phyloP scores from a whole-genome alignment of 768 basidiomycete species.

The Amyloporia xantha region DNA sequence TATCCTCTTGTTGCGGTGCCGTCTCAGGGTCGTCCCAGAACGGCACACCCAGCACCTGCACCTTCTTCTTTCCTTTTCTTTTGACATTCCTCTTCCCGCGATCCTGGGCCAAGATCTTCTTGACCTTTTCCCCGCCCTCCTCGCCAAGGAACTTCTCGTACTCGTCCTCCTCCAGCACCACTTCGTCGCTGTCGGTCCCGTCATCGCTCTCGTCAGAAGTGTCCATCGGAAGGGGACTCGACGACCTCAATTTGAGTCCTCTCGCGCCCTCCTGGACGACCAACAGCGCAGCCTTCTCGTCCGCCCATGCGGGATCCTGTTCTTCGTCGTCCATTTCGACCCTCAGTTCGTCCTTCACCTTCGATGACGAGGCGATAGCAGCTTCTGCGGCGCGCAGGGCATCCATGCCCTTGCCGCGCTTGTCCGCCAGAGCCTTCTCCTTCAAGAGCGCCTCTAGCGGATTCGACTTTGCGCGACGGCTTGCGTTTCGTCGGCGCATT shows the following conservation, averaged over 20 bases:
- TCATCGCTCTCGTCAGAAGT: constrained; percentile 1
- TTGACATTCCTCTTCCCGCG: constrained; percentile 13
- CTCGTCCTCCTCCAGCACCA: constrained; percentile 13
- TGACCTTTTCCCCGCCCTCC: constrained; percentile 25
- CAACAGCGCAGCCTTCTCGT: constrained; percentile 6
- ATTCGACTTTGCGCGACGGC: constrained; percentile 25
- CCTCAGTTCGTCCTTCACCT: constrained; percentile 13
- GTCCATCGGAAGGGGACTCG: background rate
- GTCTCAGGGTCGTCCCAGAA: constrained; percentile 26
- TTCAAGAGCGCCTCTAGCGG: constrained; percentile 40
- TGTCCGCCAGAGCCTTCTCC: constrained; percentile 20
- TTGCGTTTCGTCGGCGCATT: constrained; percentile 2
- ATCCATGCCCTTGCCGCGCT: constrained; percentile 15
- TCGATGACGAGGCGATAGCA: constrained; percentile 2
- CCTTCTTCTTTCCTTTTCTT: constrained; percentile 9
- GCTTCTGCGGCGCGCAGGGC: constrained; percentile 17
- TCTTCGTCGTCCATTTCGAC: constrained; percentile 20
- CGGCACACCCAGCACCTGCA: constrained; percentile 18
- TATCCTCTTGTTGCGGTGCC: constrained; percentile 15
- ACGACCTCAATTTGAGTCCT: constrained; percentile 1
- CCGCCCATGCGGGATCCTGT: constrained; percentile 12
- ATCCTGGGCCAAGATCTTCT: constrained; percentile 22
- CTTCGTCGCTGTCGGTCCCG: constrained; percentile 10
- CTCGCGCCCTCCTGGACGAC: background rate
- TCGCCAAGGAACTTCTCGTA: constrained; percentile 24